These are phyloP conservation scores for Neurospora sp. DNA, from an alignment of 2,329 filamentous ascomycete species.

Conservation along the genomic window DNA sequence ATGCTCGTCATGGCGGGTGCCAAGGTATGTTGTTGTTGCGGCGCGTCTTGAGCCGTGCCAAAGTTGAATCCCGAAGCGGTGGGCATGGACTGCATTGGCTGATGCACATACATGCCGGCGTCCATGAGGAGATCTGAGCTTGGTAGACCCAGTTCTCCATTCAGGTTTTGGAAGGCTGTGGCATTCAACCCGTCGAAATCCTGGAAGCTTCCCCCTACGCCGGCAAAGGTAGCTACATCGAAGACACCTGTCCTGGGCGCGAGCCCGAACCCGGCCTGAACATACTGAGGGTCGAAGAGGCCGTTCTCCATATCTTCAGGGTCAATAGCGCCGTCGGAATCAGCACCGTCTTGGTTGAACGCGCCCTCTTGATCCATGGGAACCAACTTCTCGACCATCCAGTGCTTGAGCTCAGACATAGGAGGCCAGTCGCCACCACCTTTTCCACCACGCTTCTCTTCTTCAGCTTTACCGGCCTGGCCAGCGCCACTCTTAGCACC, in stretches of 20 bases:
- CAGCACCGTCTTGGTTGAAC: constrained; percentile 23
- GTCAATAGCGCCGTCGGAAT: constrained; percentile 19
- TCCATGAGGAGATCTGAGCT: constrained; percentile 7
- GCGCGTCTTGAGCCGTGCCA: constrained; percentile 2
- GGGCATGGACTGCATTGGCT: constrained; percentile 9
- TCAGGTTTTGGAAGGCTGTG: constrained; percentile 5
- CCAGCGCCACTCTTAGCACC: constrained; percentile 13
- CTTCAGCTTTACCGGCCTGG: constrained; percentile 17
- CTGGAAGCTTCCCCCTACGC: constrained; percentile 13
- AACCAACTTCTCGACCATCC: constrained; percentile 46
- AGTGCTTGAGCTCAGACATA: constrained; percentile 48
- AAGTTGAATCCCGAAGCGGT: constrained; percentile 20
- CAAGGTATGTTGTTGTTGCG: constrained; percentile 8
- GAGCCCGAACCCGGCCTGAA: constrained; percentile 1
- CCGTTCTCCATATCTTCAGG: constrained; percentile 18
- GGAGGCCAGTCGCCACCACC: constrained; percentile 44
- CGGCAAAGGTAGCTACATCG: constrained; percentile 10
- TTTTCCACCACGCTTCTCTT: constrained; percentile 45
- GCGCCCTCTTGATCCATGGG: constrained; percentile 30
- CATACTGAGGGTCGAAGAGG: constrained; percentile 7
- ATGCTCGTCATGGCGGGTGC: constrained; percentile 9
- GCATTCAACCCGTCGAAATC: constrained; percentile 8
- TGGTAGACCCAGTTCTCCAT: constrained; percentile 8
- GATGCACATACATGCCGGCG: constrained; percentile 5
- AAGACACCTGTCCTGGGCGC: constrained; percentile 1